A percentile compares a stretch with the other conserved stretches of the same genome.
phyloP scores from a whole-genome alignment of 2,329 filamentous ascomycete species.

The Botryosphaeria dothidea region DNA sequence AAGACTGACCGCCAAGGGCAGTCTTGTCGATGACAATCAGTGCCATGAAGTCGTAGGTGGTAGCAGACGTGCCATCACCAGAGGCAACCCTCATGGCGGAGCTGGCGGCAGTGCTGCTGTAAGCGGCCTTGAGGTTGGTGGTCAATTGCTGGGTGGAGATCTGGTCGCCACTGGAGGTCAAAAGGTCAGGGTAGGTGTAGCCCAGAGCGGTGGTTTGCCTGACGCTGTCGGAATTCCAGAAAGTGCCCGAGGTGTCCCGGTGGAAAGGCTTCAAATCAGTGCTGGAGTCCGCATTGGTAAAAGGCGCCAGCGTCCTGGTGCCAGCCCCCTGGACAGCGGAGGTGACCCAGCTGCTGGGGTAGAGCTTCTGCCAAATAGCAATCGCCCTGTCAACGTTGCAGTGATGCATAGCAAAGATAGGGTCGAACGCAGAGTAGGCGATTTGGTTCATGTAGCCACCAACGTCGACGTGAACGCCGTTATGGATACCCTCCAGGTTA shows the following conservation, averaged over 20 bases:
- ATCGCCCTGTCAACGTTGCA: constrained; percentile 51
- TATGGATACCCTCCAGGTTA: constrained; percentile 27
- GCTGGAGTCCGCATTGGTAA: constrained; percentile 50
- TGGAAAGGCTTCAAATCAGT: constrained; percentile 43
- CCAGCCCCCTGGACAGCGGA: constrained; percentile 40
- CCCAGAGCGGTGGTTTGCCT: constrained; percentile 30
- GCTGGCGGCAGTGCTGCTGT: background rate
- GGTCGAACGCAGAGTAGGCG: constrained; percentile 73
- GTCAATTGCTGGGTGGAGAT: constrained; percentile 20
- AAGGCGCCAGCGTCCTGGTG: constrained; percentile 43
- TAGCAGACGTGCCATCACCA: background rate
- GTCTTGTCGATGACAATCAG: background rate
- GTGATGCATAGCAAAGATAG: constrained; percentile 51
- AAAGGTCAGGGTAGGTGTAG: constrained; percentile 40
- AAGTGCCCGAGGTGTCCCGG: constrained; percentile 25
- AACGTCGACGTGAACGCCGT: constrained; percentile 27
- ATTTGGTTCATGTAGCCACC: constrained; percentile 62
- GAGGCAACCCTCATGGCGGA: background rate
- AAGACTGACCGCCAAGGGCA: constrained; percentile 35
- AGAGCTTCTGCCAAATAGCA: constrained; percentile 74
- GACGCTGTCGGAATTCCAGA: constrained; percentile 33
- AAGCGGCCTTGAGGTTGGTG: background rate
- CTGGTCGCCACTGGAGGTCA: constrained; percentile 19
- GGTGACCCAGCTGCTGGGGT: constrained; percentile 68
- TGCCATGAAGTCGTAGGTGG: constrained; percentile 3